phyloP scores from a whole-genome alignment of 345 rosid genomes.

The Kandelia obovata region DNA sequence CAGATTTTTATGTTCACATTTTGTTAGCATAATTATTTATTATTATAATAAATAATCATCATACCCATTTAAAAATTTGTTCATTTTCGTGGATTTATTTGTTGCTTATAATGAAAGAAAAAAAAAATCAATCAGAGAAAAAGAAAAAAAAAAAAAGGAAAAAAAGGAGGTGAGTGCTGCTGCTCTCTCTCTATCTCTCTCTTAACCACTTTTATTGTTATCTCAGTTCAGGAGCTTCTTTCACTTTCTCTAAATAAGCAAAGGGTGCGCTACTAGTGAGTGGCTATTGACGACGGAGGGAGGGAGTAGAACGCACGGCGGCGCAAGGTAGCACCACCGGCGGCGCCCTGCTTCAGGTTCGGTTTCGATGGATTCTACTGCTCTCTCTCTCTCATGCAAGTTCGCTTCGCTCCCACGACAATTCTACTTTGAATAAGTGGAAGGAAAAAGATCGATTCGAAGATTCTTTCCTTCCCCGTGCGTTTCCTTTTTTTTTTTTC shows the following conservation, averaged over 20 bases:
- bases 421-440: slow-evolving; percentile 26
- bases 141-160: slow-evolving; percentile 18
- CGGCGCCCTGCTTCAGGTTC: slow-evolving; percentile 37
- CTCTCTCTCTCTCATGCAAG: slow-evolving; percentile 21
- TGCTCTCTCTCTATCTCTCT: neutral
- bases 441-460: slow-evolving; percentile 30
- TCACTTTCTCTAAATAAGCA: slow-evolving; percentile 14
- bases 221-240: slow-evolving; percentile 11
- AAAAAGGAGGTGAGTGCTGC: neutral
- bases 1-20: too few relatives aligned
- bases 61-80: too few relatives aligned
- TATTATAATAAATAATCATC: too few relatives aligned
- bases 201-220: too few relatives aligned
- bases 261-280: neutral
- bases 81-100: too few relatives aligned
- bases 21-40: too few relatives aligned
- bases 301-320: slow-evolving; percentile 38
- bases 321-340: slow-evolving; percentile 43
- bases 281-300: slow-evolving; percentile 10
- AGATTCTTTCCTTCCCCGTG: neutral
- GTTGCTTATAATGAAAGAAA: neutral
- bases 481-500: neutral
- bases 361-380: slow-evolving; percentile 30
- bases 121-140: slow-evolving; percentile 10
- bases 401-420: slow-evolving; percentile 56